Base-by-base conservation (phyloP, 495 filamentous ascomycete species). In the Lepidopterella palustris region DNA sequence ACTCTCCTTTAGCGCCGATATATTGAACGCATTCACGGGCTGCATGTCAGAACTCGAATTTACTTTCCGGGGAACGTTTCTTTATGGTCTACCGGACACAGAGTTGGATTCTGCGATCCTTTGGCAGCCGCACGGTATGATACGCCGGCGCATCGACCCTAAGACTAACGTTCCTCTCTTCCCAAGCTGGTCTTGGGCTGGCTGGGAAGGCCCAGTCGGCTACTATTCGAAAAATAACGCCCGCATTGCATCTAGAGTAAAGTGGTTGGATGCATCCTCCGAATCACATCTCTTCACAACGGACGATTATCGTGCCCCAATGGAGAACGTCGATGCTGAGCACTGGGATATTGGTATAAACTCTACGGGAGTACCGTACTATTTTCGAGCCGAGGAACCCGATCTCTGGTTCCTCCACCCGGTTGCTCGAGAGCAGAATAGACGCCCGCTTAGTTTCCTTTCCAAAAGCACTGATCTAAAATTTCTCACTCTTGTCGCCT, bases 11-110 rank as follows among this genome's bases (percentile, higher is more conserved):
- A 4, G 4, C 6, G 29, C 18, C 18, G 54, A 57, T 27, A 35
- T 6, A 13, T 13, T 57, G 15, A 57, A 57, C 9, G 54, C 54
- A 3, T 45, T 57, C 24, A 20, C n/a, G 5, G 54, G 54, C 3
- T 18, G 42, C 4, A 5, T 45, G 32, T 13, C 29, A 4, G 10
- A 23, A 26, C 24, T 57, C 3, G 4, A 47, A n/a, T 3, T 20
- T 2, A 3, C 54, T 2, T 57, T 57, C 35, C 29, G 54, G 21
- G 31, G 54, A n/a, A 23, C 6, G 13, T 45, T 57, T 57, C 29
- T 57, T 3, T 47, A n/a, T 24, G 54, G 54, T 9, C 29, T 57
- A 15, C 54, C 54, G 2, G 35, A 57, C 6, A 57, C 54, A 6
- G 54, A 42, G 20, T 39, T 57, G 2, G 54, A 57, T 45, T 23